These are phyloP conservation scores for Talaromyces piceae DNA, from an alignment of 2,329 filamentous ascomycete genomes.

Conservation along the genomic window DNA sequence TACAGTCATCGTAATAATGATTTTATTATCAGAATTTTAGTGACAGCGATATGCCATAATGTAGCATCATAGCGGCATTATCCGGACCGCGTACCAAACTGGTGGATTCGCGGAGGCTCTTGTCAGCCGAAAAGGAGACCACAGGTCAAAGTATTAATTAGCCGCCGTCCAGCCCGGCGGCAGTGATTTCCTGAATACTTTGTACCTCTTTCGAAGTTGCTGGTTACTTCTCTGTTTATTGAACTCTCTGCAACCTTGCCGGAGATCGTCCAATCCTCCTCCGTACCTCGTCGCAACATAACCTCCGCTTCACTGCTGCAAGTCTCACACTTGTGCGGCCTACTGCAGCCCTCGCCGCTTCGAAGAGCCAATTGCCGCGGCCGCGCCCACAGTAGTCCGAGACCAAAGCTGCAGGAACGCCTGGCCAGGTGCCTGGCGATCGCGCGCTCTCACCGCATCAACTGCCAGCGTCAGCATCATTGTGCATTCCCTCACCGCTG, in stretches of 20 bases:
- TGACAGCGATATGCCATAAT: not conserved
- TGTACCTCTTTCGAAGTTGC: not conserved
- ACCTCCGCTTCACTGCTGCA: not conserved
- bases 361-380: not conserved
- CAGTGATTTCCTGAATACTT: not conserved
- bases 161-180: not conserved
- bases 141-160: not conserved
- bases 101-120: not conserved
- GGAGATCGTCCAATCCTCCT: not conserved
- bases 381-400: conserved; percentile 1
- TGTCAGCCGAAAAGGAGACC: not conserved
- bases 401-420: conserved; percentile 5
- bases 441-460: conserved; percentile 6
- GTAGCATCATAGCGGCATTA: not conserved
- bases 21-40: no score
- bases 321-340: conserved; percentile 2
- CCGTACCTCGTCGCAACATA: not conserved
- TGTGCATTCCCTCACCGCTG: conserved; percentile 10
- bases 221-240: not conserved
- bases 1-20: not conserved
- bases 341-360: not conserved
- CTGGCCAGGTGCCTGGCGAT: conserved; percentile 1
- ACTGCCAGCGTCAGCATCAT: not conserved
- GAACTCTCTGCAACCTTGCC: not conserved
- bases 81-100: not conserved